Conservation (phyloP, 2,329 filamentous ascomycete genomes). For the Penicillium sp. region DNA sequence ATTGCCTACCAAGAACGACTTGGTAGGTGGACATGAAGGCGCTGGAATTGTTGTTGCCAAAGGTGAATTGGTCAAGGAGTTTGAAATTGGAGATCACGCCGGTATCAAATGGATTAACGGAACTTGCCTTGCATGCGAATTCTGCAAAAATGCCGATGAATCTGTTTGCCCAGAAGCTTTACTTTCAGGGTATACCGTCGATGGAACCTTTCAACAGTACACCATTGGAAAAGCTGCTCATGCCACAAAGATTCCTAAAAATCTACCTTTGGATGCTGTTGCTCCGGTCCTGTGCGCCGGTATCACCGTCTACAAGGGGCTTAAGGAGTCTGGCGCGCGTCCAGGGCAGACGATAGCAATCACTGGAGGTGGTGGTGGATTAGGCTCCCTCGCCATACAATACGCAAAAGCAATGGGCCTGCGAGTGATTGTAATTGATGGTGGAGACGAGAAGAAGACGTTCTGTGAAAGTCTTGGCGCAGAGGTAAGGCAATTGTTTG, state of each 20-base stretch:
- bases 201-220: constrained; percentile 92
- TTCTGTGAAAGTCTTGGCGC: constrained; percentile 67
- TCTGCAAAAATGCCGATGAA: constrained; percentile 78
- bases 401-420: constrained; percentile 91
- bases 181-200: constrained; percentile 87
- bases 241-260: constrained; percentile 75
- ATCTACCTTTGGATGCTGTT: constrained; percentile 69
- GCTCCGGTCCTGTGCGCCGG: constrained; percentile 79
- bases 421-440: constrained; percentile 74
- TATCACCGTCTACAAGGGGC: constrained; percentile 83
- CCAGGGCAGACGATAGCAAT: constrained; percentile 78
- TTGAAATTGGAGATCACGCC: constrained; percentile 77
- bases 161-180: constrained; percentile 71
- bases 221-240: constrained; percentile 80
- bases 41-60: constrained; percentile 78
- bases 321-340: constrained; percentile 74
- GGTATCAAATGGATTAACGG: constrained; percentile 93
- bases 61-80: constrained; percentile 71
- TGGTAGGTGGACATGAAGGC: constrained; percentile 77
- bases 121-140: constrained; percentile 76
- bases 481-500: constrained; percentile 28
- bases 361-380: constrained; percentile 80
- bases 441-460: constrained; percentile 72
- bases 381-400: constrained; percentile 76
- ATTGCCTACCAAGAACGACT: constrained; percentile 71